Evolutionary conservation across 108 stramenopile species (phyloP).

Genomic region (Cyclotella cryptica): DNA sequence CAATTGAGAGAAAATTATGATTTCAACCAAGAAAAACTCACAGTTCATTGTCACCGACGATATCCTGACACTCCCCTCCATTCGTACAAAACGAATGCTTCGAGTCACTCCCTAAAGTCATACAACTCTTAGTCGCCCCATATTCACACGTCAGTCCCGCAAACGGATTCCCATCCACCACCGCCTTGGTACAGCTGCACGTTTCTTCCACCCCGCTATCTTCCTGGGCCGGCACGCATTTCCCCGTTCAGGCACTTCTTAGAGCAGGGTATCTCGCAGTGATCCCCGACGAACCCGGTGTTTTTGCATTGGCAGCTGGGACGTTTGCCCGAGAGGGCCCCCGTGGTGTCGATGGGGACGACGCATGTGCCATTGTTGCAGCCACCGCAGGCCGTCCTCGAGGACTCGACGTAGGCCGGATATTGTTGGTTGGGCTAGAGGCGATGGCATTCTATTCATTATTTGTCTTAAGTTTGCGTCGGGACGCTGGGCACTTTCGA

Average conservation of each 20-base stretch:
- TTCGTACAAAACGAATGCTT: conserved; percentile 72
- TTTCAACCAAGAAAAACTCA: background rate
- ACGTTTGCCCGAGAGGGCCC: conserved; percentile 17
- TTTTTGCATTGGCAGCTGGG: conserved; percentile 45
- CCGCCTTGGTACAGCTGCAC: conserved; percentile 47
- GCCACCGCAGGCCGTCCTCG: conserved; percentile 48
- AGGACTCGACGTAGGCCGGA: conserved; percentile 15
- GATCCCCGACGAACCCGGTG: conserved; percentile 39
- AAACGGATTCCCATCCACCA: conserved; percentile 54
- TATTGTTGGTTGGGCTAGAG: background rate
- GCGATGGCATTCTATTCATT: background rate
- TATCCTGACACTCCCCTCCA: conserved; percentile 55
- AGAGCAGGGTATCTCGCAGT: conserved; percentile 41
- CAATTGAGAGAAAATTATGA: background rate
- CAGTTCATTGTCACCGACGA: conserved; percentile 42
- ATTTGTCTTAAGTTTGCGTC: too few relatives aligned
- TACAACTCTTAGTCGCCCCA: conserved; percentile 58
- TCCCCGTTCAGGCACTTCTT: conserved; percentile 34
- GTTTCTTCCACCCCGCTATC: conserved; percentile 14
- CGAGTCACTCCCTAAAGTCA: conserved; percentile 38
- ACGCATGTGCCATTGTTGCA: conserved; percentile 43
- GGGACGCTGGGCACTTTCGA: too few relatives aligned
- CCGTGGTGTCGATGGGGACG: conserved; percentile 11
- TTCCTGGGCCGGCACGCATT: conserved; percentile 32
- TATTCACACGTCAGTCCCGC: conserved; percentile 56